Conservation (phyloP, 2,329 filamentous ascomycete species). For the Phoma sp. region DNA sequence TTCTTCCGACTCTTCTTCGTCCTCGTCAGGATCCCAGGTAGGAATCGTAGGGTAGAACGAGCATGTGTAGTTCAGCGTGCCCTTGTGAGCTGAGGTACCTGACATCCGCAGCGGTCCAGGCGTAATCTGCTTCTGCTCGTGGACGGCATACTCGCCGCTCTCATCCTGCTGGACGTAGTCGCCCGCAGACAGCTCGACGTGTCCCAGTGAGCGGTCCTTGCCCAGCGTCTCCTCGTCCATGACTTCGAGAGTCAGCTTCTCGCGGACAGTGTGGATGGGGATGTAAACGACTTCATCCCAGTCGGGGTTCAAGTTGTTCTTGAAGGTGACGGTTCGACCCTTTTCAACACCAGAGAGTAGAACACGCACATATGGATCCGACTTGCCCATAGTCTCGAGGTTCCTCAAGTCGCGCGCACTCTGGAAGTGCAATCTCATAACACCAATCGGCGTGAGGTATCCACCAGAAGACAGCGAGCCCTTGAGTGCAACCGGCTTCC, state of each 20-base stretch:
- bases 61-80: constrained; percentile 79
- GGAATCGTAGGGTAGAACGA: constrained; percentile 92
- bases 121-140: constrained; percentile 76
- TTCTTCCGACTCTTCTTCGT: constrained; percentile 65
- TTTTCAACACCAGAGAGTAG: constrained; percentile 90
- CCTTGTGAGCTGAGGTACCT: constrained; percentile 77
- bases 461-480: constrained; percentile 81
- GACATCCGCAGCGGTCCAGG: constrained; percentile 76
- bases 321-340: constrained; percentile 90
- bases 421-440: constrained; percentile 93
- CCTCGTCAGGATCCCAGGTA: constrained; percentile 87
- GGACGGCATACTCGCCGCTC: constrained; percentile 78
- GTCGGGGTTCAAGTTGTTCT: constrained; percentile 92
- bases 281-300: constrained; percentile 97
- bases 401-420: constrained; percentile 85
- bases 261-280: constrained; percentile 82
- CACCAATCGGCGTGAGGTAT: constrained; percentile 91
- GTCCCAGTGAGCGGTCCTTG: constrained; percentile 86
- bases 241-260: constrained; percentile 87
- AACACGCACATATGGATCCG: constrained; percentile 91
- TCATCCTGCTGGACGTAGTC: constrained; percentile 83
- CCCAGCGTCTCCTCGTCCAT: constrained; percentile 96
- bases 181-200: constrained; percentile 76
- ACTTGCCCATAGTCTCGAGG: constrained; percentile 94
- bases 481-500: constrained; percentile 91